These are phyloP conservation scores for Sporothrix schenckii DNA, from an alignment of 2,329 filamentous ascomycete genomes.

Conservation along the genomic window DNA sequence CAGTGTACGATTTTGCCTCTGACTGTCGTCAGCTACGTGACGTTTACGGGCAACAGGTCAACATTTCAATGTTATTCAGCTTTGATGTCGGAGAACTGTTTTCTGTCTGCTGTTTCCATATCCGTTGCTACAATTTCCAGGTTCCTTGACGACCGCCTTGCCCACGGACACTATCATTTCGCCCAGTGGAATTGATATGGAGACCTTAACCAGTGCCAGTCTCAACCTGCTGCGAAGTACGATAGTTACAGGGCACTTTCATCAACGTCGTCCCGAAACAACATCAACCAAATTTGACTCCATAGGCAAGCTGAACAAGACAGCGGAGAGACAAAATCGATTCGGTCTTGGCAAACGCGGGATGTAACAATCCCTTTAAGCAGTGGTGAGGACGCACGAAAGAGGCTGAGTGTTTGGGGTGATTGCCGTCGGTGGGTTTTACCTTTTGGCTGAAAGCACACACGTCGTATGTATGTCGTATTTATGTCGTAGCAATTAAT, in stretches of 20 bases:
- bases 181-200: neutral
- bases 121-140: neutral
- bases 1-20: neutral
- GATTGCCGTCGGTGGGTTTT: slow-evolving; percentile 11
- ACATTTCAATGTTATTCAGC: neutral
- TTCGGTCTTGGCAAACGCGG: slow-evolving; percentile 32
- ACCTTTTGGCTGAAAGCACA: slow-evolving; percentile 20
- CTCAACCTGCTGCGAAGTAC: too few relatives aligned
- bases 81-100: neutral
- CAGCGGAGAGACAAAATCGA: neutral
- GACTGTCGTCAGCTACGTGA: slow-evolving; percentile 23
- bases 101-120: neutral
- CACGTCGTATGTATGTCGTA: neutral
- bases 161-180: slow-evolving; percentile 9
- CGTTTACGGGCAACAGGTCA: neutral
- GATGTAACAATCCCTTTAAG: slow-evolving; percentile 33
- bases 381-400: slow-evolving; percentile 9
- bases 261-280: neutral
- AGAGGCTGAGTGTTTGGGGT: slow-evolving; percentile 28
- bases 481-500: too few relatives aligned
- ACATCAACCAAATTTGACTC: neutral
- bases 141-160: neutral
- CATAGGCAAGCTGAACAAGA: neutral
- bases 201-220: too few relatives aligned
- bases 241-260: neutral